Conservation (phyloP, 257 asterid species). For the Mentha longifolia region DNA sequence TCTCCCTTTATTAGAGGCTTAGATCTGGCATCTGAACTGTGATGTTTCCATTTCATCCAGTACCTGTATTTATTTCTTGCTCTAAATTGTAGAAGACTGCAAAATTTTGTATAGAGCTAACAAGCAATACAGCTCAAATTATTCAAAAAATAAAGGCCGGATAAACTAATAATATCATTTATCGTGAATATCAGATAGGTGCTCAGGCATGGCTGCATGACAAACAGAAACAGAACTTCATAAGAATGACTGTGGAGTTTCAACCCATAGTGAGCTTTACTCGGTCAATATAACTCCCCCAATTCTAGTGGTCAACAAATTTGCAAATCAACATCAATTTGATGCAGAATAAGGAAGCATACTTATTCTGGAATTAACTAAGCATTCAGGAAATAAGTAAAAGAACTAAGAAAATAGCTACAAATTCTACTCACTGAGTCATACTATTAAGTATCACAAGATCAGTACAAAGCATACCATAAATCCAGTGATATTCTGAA, state of each 20-base stretch:
- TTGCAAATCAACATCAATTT: conserved; percentile 6
- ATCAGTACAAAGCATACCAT: conserved; percentile 57
- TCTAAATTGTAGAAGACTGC: neutral
- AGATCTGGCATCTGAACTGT: conserved; percentile 10
- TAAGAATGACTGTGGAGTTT: conserved; percentile 1
- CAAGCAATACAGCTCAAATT: neutral
- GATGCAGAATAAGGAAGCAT: conserved; percentile 18
- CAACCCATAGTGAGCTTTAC: conserved; percentile 7
- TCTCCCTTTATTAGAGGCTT: conserved; percentile 15
- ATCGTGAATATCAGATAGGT: conserved; percentile 4
- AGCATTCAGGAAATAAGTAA: conserved; percentile 1
- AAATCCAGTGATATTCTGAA: conserved; percentile 96
- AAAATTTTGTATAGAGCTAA: conserved; percentile 7
- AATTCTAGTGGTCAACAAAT: neutral
- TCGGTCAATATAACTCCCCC: neutral
- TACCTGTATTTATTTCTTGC: neutral
- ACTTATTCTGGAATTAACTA: conserved; percentile 21
- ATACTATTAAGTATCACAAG: conserved; percentile 9
- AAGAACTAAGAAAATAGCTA: conserved; percentile 8
- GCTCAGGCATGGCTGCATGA: conserved; percentile 18
- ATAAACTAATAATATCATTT: conserved; percentile 14
- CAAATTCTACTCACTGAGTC: conserved; percentile 5
- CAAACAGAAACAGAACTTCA: neutral
- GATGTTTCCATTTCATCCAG: conserved; percentile 3
- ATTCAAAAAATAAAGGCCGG: neutral